Percentiles rank a stretch among this genome's conserved stretches.
These are phyloP conservation scores for Penicillium aurantiogriseum DNA, from an alignment of 2,329 filamentous ascomycete species.

Conservation along the genomic window DNA sequence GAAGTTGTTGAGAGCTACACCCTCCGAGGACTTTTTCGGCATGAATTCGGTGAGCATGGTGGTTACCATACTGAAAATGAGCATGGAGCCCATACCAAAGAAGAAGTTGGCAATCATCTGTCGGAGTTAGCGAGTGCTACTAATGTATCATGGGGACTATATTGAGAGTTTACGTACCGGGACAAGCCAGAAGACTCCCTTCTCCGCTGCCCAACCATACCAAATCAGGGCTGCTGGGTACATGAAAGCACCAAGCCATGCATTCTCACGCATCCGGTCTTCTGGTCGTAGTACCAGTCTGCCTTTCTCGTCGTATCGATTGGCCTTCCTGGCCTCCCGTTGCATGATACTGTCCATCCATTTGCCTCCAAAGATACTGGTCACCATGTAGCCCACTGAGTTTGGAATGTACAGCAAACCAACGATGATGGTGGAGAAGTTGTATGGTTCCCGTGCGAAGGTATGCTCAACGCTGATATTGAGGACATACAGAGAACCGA, in stretches of 20 bases:
- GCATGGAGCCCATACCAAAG: constrained; percentile 76
- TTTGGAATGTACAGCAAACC: constrained; percentile 76
- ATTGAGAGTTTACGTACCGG: constrained; percentile 38
- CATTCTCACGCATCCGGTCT: constrained; percentile 79
- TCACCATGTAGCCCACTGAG: constrained; percentile 68
- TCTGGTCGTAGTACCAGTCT: constrained; percentile 69
- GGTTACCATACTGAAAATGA: constrained; percentile 70
- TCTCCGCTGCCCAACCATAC: constrained; percentile 72
- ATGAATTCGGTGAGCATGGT: constrained; percentile 88
- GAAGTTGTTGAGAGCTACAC: constrained; percentile 80
- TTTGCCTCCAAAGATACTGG: constrained; percentile 66
- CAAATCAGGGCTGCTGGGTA: constrained; percentile 70
- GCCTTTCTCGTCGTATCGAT: constrained; percentile 65
- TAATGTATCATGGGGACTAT: neutral
- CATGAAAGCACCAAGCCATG: constrained; percentile 69
- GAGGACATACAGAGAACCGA: constrained; percentile 71
- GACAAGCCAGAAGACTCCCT: constrained; percentile 63
- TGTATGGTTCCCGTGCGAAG: constrained; percentile 67
- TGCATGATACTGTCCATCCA: constrained; percentile 84
- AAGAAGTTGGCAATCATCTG: constrained; percentile 65
- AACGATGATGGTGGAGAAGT: constrained; percentile 65
- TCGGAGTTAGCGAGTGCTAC: constrained; percentile 3
- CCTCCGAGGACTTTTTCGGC: constrained; percentile 66
- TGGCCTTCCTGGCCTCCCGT: constrained; percentile 68
- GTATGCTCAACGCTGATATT: constrained; percentile 74